Evolutionary conservation across 2,329 filamentous ascomycete species (phyloP).

Genomic region (Alternaria brassicicola): DNA sequence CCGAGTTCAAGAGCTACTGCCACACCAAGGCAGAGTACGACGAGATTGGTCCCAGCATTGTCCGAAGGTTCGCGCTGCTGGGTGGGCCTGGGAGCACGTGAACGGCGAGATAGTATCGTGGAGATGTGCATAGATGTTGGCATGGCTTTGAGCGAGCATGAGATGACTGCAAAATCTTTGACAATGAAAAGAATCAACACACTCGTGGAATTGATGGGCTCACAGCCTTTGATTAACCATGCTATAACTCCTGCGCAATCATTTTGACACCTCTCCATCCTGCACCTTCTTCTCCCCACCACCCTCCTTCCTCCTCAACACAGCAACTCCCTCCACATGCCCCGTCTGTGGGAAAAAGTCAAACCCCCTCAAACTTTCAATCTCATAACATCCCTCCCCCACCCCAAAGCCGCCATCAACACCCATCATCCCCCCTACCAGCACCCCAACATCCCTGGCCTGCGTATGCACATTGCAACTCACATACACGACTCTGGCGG

Average conservation of each 20-base stretch:
- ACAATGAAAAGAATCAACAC: constrained; percentile 18
- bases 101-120: neutral
- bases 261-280: neutral
- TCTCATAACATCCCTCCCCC: constrained; percentile 67
- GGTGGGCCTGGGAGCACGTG: constrained; percentile 87
- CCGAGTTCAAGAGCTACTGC: constrained; percentile 98
- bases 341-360: constrained; percentile 94
- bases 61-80: constrained; percentile 89
- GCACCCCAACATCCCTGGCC: constrained; percentile 85
- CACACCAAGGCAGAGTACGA: constrained; percentile 80
- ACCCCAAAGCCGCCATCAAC: constrained; percentile 44
- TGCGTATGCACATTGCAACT: constrained; percentile 99
- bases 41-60: constrained; percentile 94
- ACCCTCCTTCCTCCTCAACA: constrained; percentile 55
- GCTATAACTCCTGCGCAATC: neutral
- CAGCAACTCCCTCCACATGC: constrained; percentile 69
- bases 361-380: constrained; percentile 90
- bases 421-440: constrained; percentile 72
- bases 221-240: neutral
- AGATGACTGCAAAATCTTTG: constrained; percentile 22
- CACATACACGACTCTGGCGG: constrained; percentile 85
- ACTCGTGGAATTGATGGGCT: neutral
- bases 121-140: constrained; percentile 6
- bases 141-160: constrained; percentile 21
- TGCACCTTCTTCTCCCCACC: neutral